These are phyloP conservation scores for Ophiocordyceps camponoti-leonardi DNA, from an alignment of 2,329 filamentous ascomycete species.

Conservation along the genomic window DNA sequence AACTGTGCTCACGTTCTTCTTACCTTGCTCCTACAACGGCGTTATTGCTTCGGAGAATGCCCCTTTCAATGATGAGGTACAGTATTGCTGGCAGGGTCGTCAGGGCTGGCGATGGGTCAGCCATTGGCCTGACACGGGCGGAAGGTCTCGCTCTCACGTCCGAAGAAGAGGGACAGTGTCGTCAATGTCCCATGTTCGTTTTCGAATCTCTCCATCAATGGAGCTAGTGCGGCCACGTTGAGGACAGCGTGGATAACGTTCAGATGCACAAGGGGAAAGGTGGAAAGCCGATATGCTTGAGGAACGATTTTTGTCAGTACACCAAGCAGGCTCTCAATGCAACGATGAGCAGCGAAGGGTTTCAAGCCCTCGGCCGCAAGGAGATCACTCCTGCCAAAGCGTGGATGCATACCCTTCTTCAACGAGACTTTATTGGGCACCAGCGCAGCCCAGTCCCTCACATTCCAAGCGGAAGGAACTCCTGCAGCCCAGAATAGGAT, in stretches of 20 bases:
- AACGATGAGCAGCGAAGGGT: background rate
- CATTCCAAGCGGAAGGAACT: constrained; percentile 51
- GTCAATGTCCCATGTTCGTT: constrained; percentile 80
- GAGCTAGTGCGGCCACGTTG: constrained; percentile 65
- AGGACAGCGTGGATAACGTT: constrained; percentile 66
- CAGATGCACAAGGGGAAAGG: constrained; percentile 74
- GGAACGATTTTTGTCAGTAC: background rate
- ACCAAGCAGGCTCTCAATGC: background rate
- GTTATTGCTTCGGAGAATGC: constrained; percentile 53
- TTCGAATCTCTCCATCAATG: constrained; percentile 89
- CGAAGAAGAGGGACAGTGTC: constrained; percentile 73
- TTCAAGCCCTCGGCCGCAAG: background rate
- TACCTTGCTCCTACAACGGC: constrained; percentile 70
- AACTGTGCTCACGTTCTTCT: background rate
- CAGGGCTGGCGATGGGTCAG: constrained; percentile 32
- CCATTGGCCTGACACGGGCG: background rate
- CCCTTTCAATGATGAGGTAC: constrained; percentile 65
- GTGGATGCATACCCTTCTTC: constrained; percentile 37
- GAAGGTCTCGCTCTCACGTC: constrained; percentile 46
- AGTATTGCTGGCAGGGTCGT: constrained; percentile 67
- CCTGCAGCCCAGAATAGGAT: constrained; percentile 44
- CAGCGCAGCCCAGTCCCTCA: constrained; percentile 62
- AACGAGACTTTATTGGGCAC: constrained; percentile 62
- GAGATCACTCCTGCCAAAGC: too few species aligned
- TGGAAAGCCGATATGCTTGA: constrained; percentile 80